Percentiles rank a stretch among this genome's conserved stretches.
Conservation (phyloP, 169 alveolate genomes). For the Cryptosporidium tyzzeri region DNA sequence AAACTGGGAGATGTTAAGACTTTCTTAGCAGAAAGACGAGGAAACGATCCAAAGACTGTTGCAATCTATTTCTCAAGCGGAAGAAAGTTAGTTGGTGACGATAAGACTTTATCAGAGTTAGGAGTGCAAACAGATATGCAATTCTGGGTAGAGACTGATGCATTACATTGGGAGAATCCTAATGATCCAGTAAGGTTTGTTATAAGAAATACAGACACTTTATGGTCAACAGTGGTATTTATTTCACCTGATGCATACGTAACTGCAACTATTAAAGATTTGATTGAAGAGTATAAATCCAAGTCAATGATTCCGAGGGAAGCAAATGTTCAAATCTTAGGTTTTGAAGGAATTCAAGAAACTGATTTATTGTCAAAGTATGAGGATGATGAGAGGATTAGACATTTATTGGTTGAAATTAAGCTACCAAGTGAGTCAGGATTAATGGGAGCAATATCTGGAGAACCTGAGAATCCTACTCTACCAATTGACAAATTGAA, state of each 20-base stretch:
- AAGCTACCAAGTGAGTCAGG: constrained; percentile 64
- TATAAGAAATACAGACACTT: constrained; percentile 68
- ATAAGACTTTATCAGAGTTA: constrained; percentile 46
- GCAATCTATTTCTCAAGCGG: constrained; percentile 74
- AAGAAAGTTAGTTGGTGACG: constrained; percentile 42
- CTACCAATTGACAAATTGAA: constrained; percentile 67
- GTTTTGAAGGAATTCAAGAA: constrained; percentile 52
- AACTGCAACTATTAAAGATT: constrained; percentile 65
- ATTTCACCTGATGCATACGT: constrained; percentile 72
- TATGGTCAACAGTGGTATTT: constrained; percentile 69
- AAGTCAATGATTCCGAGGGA: constrained; percentile 65
- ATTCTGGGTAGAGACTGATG: constrained; percentile 72
- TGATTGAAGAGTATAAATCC: constrained; percentile 62
- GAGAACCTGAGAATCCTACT: constrained; percentile 51
- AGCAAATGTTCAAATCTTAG: constrained; percentile 60
- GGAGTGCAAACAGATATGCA: constrained; percentile 75
- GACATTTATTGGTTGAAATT: constrained; percentile 70
- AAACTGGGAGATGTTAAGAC: constrained; percentile 52
- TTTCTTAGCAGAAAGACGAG: constrained; percentile 72
- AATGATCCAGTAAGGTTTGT: constrained; percentile 73
- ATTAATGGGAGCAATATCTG: constrained; percentile 46
- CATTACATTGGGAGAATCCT: constrained; percentile 62
- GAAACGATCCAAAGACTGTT: constrained; percentile 37
- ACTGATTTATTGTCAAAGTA: constrained; percentile 65
- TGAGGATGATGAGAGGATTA: constrained; percentile 70